Evolutionary conservation across 768 basidiomycete genomes (phyloP).

Genomic region (Leccinum subgranulosum): DNA sequence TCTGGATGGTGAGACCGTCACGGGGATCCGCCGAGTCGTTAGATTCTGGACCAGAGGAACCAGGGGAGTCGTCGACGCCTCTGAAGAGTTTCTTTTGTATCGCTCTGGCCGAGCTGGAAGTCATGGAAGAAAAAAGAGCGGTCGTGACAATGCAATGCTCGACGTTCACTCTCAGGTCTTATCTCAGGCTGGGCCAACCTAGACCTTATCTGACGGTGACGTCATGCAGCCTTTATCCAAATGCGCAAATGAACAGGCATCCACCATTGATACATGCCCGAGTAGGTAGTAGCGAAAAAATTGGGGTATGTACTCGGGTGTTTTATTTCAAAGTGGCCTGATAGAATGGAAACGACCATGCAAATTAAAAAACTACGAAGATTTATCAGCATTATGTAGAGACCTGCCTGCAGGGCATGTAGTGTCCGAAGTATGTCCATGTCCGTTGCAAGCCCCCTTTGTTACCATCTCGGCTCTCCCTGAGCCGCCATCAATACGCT

Average conservation of each 20-base stretch:
- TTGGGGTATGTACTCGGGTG: conserved; percentile 23
- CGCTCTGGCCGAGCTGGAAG: conserved; percentile 49
- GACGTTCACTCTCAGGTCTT: conserved; percentile 8
- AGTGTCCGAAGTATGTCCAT: conserved; percentile 17
- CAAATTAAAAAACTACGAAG: conserved; percentile 14
- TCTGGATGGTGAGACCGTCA: conserved; percentile 60
- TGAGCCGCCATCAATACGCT: conserved; percentile 68
- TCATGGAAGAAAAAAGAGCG: conserved; percentile 31
- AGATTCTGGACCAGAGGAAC: conserved; percentile 14
- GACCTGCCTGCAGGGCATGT: conserved; percentile 32
- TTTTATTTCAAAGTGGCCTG: conserved; percentile 12
- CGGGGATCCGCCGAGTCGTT: conserved; percentile 29
- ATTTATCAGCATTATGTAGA: conserved; percentile 13
- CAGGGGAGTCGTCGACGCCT: conserved; percentile 30
- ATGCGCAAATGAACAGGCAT: background rate
- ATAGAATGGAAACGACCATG: conserved; percentile 11
- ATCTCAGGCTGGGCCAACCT: conserved; percentile 1
- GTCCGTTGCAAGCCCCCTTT: conserved; percentile 6
- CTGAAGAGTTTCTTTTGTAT: conserved; percentile 75
- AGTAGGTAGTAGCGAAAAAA: conserved; percentile 1
- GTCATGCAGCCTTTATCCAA: conserved; percentile 17
- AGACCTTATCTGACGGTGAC: conserved; percentile 14
- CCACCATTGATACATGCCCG: conserved; percentile 1
- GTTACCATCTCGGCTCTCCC: conserved; percentile 41
- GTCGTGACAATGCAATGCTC: background rate